These are phyloP conservation scores for Cryptomeria japonica DNA, from an alignment of 75 land plant genomes.

Conservation along the genomic window DNA sequence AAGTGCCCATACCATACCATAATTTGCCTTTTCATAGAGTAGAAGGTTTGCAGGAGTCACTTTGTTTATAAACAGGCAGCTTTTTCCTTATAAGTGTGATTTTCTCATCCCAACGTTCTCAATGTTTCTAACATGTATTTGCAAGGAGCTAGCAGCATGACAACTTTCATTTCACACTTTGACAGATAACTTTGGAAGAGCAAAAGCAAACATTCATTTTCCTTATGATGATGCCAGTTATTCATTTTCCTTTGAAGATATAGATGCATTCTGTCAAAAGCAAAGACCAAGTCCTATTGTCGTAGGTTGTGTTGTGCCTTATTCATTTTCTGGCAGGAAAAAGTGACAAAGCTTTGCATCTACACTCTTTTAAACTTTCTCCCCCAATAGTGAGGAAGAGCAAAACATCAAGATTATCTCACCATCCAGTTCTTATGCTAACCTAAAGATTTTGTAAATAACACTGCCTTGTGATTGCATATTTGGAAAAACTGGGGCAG, in stretches of 20 bases:
- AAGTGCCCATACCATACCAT: conserved; percentile 18
- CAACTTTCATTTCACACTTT: not conserved
- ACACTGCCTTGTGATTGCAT: too few species aligned
- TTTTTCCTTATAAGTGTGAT: not conserved
- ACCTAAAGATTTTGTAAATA: too few species aligned
- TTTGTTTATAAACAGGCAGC: too few species aligned
- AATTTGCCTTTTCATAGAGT: not conserved
- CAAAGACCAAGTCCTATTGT: not conserved
- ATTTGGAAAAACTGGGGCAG: too few species aligned
- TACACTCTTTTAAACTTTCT: not conserved
- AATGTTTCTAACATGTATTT: not conserved
- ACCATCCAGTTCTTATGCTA: too few species aligned
- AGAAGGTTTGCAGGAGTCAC: not conserved
- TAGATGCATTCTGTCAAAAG: not conserved
- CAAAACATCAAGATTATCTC: too few species aligned
- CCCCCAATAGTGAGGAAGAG: not conserved
- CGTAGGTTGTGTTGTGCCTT: not conserved
- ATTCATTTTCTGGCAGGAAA: not conserved
- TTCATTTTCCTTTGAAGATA: not conserved
- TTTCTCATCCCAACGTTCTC: conserved; percentile 23
- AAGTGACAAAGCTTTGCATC: not conserved
- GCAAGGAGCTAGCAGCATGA: not conserved
- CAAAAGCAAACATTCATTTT: not conserved
- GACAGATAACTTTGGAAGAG: not conserved
- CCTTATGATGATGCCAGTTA: not conserved